phyloP scores from a whole-genome alignment of 306 rosid genomes.

The Carpinus fangiana region DNA sequence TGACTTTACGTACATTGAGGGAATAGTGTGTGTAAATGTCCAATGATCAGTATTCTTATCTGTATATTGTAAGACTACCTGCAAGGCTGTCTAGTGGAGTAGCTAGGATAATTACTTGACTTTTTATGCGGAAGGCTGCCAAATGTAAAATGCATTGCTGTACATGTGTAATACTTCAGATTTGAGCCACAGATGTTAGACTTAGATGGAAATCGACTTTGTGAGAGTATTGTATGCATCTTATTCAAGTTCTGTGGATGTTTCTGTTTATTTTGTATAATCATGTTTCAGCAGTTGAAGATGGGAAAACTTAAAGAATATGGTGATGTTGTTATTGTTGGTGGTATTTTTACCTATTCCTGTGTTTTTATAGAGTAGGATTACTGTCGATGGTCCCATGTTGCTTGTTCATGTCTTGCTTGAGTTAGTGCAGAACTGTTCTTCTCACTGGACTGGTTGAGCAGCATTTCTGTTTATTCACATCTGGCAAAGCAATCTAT shows the following conservation, averaged over 20 bases:
- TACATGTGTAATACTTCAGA: background rate
- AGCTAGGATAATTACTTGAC: background rate
- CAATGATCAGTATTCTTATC: background rate
- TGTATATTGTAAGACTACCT: background rate
- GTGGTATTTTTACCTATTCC: background rate
- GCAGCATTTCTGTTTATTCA: conserved; percentile 19
- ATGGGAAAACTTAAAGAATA: background rate
- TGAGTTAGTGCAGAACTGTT: background rate
- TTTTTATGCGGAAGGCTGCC: background rate
- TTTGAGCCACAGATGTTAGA: background rate
- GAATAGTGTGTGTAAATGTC: background rate
- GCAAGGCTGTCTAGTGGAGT: background rate
- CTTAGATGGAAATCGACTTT: background rate
- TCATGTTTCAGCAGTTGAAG: background rate
- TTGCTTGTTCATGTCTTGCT: background rate
- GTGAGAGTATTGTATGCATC: background rate
- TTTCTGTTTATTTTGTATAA: background rate
- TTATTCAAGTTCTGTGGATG: background rate
- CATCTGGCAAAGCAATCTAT: conserved; percentile 32
- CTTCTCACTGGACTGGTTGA: conserved; percentile 12
- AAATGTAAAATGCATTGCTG: background rate
- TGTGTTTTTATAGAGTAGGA: background rate
- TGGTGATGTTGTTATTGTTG: background rate
- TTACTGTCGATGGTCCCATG: background rate
- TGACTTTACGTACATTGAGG: background rate